Evolutionary conservation across 2,329 filamentous ascomycete genomes (phyloP).

Genomic region (Aspergillus fijiensis): DNA sequence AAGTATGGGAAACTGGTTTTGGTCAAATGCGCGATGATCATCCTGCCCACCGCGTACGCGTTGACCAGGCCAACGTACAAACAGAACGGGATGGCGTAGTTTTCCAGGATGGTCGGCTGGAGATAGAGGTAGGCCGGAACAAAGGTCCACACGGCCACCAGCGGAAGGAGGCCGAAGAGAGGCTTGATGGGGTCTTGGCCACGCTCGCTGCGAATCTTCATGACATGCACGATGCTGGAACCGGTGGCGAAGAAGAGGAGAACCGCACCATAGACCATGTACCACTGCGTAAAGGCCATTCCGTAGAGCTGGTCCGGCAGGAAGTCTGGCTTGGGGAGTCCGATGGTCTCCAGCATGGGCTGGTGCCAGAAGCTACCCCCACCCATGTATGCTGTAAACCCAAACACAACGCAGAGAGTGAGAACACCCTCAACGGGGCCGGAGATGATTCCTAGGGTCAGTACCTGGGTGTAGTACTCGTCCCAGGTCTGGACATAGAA

Average conservation of each 20-base stretch:
- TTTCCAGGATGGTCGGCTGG: slow-evolving; percentile 76
- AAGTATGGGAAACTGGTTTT: slow-evolving; percentile 85
- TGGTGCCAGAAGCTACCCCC: slow-evolving; percentile 93
- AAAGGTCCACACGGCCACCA: slow-evolving; percentile 74
- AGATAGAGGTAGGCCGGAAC: slow-evolving; percentile 78
- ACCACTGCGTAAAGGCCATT: slow-evolving; percentile 87
- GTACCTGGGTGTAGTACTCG: slow-evolving; percentile 95
- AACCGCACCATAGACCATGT: slow-evolving; percentile 79
- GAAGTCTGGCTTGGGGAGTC: slow-evolving; percentile 61
- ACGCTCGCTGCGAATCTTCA: slow-evolving; percentile 72
- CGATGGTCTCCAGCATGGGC: slow-evolving; percentile 70
- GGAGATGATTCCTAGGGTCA: slow-evolving; percentile 87
- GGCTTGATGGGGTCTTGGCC: slow-evolving; percentile 66
- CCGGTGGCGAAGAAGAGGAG: slow-evolving; percentile 84
- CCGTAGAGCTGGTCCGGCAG: slow-evolving; percentile 73
- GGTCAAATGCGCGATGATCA: slow-evolving; percentile 91
- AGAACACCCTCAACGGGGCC: slow-evolving; percentile 94
- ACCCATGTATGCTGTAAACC: slow-evolving; percentile 78
- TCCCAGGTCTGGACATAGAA: slow-evolving; percentile 99
- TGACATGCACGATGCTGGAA: slow-evolving; percentile 72
- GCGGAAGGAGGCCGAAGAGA: slow-evolving; percentile 78
- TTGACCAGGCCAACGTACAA: slow-evolving; percentile 88
- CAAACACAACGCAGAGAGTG: slow-evolving; percentile 77
- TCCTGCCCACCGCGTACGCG: slow-evolving; percentile 91
- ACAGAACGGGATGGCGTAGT: slow-evolving; percentile 84